Conservation (phyloP, 805 yeast genomes). For the Blastobotrys muscicola region DNA sequence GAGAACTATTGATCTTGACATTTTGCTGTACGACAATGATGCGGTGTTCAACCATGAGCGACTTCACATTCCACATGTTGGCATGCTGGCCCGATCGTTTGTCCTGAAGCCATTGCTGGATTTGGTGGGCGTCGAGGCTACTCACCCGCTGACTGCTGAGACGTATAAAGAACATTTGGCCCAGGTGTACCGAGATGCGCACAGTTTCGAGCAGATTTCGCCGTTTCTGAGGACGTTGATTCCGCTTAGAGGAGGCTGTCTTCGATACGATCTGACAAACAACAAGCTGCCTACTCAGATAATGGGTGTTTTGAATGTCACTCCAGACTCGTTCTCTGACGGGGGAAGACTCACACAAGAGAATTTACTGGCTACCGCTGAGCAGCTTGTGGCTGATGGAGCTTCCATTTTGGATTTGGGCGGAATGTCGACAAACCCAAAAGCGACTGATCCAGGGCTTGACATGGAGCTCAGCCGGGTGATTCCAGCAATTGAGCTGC, state of each 20-base stretch:
- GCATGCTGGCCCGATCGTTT: conserved; percentile 83
- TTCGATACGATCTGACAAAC: conserved; percentile 38
- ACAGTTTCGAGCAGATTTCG: conserved; percentile 31
- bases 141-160: conserved; percentile 84
- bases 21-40: conserved; percentile 55
- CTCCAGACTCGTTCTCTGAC: conserved; percentile 95
- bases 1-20: conserved; percentile 81
- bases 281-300: conserved; percentile 46
- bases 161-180: conserved; percentile 60
- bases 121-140: conserved; percentile 49
- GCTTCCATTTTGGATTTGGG: conserved; percentile 85
- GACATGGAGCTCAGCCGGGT: conserved; percentile 67
- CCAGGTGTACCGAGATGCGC: background rate
- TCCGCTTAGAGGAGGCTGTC: conserved; percentile 17
- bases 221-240: conserved; percentile 18
- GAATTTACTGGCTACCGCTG: conserved; percentile 38
- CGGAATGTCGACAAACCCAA: conserved; percentile 91
- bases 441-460: conserved; percentile 48
- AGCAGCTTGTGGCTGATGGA: conserved; percentile 43
- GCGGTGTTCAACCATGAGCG: conserved; percentile 44
- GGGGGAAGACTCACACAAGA: conserved; percentile 49
- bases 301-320: conserved; percentile 84
- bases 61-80: conserved; percentile 73
- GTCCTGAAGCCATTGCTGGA: conserved; percentile 87
- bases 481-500: conserved; percentile 54